Evolutionary conservation across 495 filamentous ascomycete species (phyloP).

Genomic region (Zalerion maritima): DNA sequence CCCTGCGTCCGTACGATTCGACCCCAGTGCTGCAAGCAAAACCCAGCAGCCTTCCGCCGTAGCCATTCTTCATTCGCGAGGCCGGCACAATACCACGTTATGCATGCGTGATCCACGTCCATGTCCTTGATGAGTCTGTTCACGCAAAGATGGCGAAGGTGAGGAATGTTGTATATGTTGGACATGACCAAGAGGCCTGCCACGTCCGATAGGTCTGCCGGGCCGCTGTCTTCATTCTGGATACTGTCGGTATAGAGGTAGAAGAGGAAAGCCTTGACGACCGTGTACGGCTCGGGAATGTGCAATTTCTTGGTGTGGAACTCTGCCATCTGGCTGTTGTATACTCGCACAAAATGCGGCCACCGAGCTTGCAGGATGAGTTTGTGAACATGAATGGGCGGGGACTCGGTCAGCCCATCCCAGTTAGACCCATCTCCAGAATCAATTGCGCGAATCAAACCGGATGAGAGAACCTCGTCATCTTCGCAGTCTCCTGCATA

Average conservation of each 20-base stretch:
- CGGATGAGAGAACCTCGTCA: constrained; percentile 41
- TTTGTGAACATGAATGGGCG: constrained; percentile 85
- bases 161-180: constrained; percentile 92
- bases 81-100: constrained; percentile 88
- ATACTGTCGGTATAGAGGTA: constrained; percentile 96
- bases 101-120: constrained; percentile 84
- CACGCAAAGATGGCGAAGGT: constrained; percentile 77
- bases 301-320: constrained; percentile 95
- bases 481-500: constrained; percentile 49
- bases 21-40: constrained; percentile 89
- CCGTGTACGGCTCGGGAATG: constrained; percentile 88
- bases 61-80: constrained; percentile 88
- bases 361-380: constrained; percentile 87
- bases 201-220: constrained; percentile 60
- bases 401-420: constrained; percentile 50
- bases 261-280: constrained; percentile 87
- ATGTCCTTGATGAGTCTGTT: constrained; percentile 77
- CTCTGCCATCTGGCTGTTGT: constrained; percentile 86
- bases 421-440: constrained; percentile 37
- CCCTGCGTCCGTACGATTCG: constrained; percentile 78
- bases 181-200: constrained; percentile 96
- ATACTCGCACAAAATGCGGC: constrained; percentile 89
- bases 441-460: constrained; percentile 24
- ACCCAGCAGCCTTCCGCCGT: constrained; percentile 67
- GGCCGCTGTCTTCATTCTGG: constrained; percentile 45